phyloP scores from a whole-genome alignment of 2,329 filamentous ascomycete species.

The Eutypella sp. region DNA sequence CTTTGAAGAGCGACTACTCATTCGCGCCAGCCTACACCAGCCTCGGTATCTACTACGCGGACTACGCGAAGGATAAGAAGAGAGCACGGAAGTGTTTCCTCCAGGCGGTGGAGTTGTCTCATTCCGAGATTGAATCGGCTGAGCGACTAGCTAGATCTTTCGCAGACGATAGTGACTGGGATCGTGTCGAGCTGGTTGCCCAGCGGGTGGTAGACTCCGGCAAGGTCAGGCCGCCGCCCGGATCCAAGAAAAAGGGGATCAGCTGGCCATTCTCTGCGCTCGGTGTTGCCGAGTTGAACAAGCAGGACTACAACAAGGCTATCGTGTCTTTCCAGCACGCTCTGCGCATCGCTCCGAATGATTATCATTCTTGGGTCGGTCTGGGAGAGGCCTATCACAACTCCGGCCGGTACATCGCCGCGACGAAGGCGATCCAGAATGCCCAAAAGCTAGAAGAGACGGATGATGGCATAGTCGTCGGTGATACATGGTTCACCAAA shows the following conservation, averaged over 20 bases:
- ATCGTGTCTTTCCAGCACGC: slow-evolving; percentile 91
- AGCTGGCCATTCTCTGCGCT: slow-evolving; percentile 96
- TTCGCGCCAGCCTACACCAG: slow-evolving; percentile 89
- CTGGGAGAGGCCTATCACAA: slow-evolving; percentile 97
- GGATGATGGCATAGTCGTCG: slow-evolving; percentile 46
- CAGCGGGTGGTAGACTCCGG: slow-evolving; percentile 93
- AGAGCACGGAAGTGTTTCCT: slow-evolving; percentile 90
- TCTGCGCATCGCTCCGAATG: slow-evolving; percentile 72
- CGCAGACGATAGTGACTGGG: slow-evolving; percentile 90
- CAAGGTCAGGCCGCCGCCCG: slow-evolving; percentile 81
- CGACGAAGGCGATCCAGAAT: slow-evolving; percentile 82
- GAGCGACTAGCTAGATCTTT: slow-evolving; percentile 82
- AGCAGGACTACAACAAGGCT: slow-evolving; percentile 81
- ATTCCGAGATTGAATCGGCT: slow-evolving; percentile 79
- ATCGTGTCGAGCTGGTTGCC: slow-evolving; percentile 87
- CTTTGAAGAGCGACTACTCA: slow-evolving; percentile 81
- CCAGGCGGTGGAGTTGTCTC: slow-evolving; percentile 89
- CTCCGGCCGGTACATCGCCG: slow-evolving; percentile 89
- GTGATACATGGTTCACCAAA: slow-evolving; percentile 88
- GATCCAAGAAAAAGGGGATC: slow-evolving; percentile 86
- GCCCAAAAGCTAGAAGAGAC: slow-evolving; percentile 70
- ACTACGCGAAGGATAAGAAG: slow-evolving; percentile 83
- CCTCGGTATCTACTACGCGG: slow-evolving; percentile 83
- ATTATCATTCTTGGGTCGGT: slow-evolving; percentile 95
- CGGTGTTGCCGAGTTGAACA: slow-evolving; percentile 91